Conservation (phyloP, 768 basidiomycete species). For the Thelephora ganbajun region DNA sequence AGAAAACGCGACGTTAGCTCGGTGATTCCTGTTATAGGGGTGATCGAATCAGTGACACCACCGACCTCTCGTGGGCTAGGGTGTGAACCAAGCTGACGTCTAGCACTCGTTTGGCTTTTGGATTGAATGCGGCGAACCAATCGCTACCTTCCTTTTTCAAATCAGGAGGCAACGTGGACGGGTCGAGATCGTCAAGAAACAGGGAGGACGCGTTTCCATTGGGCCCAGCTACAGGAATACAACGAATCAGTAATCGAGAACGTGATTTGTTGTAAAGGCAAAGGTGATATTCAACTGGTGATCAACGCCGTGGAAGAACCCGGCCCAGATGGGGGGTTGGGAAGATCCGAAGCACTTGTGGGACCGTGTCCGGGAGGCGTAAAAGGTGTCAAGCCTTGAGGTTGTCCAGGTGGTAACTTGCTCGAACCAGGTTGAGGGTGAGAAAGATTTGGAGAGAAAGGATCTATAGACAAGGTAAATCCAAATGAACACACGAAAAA, state of each 20-base stretch:
- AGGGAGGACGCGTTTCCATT: background rate
- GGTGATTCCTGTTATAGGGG: background rate
- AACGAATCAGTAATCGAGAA: too few relatives aligned
- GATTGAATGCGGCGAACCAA: constrained; percentile 85
- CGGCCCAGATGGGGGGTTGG: background rate
- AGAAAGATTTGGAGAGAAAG: constrained; percentile 19
- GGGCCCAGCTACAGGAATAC: background rate
- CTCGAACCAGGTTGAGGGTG: background rate
- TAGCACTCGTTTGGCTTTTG: constrained; percentile 60
- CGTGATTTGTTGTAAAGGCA: background rate
- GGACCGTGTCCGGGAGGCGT: background rate
- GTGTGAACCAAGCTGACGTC: constrained; percentile 78
- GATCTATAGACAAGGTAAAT: constrained; percentile 16
- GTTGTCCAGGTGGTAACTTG: background rate
- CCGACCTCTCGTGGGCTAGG: constrained; percentile 80
- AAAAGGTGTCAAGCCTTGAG: background rate
- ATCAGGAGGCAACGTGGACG: constrained; percentile 33
- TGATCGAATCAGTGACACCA: constrained; percentile 3
- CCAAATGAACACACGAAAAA: constrained; percentile 9
- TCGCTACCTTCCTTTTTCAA: constrained; percentile 65
- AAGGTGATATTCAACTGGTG: background rate
- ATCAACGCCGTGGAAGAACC: background rate
- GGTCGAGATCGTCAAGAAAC: constrained; percentile 38
- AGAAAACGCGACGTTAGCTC: background rate
- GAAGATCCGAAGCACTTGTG: background rate